phyloP scores from a whole-genome alignment of 2,329 filamentous ascomycete species.

The Colletotrichum trifolii region DNA sequence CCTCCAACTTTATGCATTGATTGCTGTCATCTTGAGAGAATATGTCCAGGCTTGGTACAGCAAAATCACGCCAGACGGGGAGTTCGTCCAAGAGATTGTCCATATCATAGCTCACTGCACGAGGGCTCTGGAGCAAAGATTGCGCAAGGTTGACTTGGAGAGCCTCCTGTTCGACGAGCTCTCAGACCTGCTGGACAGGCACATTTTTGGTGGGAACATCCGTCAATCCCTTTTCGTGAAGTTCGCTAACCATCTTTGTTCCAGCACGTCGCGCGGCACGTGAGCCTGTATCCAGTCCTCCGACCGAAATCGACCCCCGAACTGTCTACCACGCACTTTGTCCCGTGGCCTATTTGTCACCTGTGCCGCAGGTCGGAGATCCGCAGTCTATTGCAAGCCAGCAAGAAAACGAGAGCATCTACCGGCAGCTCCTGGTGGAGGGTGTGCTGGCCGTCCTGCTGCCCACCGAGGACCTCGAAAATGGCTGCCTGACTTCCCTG shows the following conservation, averaged over 20 bases:
- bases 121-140: constrained; percentile 84
- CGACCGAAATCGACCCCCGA: constrained; percentile 71
- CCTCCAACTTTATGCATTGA: constrained; percentile 89
- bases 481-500: constrained; percentile 83
- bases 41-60: constrained; percentile 94
- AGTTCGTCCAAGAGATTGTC: constrained; percentile 87
- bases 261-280: constrained; percentile 77
- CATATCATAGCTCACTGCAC: constrained; percentile 94
- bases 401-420: constrained; percentile 80
- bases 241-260: constrained; percentile 1
- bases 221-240: background rate
- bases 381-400: constrained; percentile 68
- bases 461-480: constrained; percentile 92
- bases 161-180: constrained; percentile 88
- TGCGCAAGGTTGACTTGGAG: constrained; percentile 85
- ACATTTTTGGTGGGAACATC: constrained; percentile 74
- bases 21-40: constrained; percentile 89
- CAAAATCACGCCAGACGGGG: constrained; percentile 90
- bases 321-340: constrained; percentile 85
- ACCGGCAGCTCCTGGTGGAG: constrained; percentile 89
- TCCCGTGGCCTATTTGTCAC: constrained; percentile 83
- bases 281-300: constrained; percentile 65
- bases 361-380: constrained; percentile 72
- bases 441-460: constrained; percentile 84
- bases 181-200: constrained; percentile 81